Evolutionary conservation across 2,329 filamentous ascomycete species (phyloP).

Genomic region (Alternaria gansuensis): DNA sequence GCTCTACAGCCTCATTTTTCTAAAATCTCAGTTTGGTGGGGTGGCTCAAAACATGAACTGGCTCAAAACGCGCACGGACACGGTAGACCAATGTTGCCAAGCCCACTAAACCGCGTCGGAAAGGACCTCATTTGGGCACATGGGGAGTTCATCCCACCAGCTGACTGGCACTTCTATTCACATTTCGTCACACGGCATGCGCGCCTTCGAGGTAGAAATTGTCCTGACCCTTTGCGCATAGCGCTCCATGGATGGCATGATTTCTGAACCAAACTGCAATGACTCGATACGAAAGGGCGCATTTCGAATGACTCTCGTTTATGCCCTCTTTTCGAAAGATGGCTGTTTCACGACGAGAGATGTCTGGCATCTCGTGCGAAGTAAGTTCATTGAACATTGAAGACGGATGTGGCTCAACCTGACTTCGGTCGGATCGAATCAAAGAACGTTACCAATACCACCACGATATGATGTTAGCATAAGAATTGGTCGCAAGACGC

Average conservation of each 20-base stretch:
- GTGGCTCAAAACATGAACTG: too few species aligned
- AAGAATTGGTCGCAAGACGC: not conserved
- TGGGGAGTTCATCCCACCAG: not conserved
- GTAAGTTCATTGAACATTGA: not conserved
- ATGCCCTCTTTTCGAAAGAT: not conserved
- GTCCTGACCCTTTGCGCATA: not conserved
- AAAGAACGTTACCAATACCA: not conserved
- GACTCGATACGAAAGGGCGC: not conserved
- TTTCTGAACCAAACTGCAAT: not conserved
- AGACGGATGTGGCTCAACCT: not conserved
- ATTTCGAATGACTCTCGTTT: not conserved
- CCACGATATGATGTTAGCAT: not conserved
- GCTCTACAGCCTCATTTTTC: too few species aligned
- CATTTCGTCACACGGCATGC: not conserved
- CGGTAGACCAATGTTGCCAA: not conserved
- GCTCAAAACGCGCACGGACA: too few species aligned
- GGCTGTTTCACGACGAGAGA: not conserved
- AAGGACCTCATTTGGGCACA: not conserved
- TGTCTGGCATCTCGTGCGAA: not conserved
- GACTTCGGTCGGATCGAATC: not conserved
- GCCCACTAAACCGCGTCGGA: constrained; percentile 5
- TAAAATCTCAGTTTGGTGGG: too few species aligned
- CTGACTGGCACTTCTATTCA: not conserved
- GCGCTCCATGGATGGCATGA: not conserved
- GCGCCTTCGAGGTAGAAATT: not conserved